Conservation (phyloP, 805 yeast genomes). For the Starmerella kuoi region DNA sequence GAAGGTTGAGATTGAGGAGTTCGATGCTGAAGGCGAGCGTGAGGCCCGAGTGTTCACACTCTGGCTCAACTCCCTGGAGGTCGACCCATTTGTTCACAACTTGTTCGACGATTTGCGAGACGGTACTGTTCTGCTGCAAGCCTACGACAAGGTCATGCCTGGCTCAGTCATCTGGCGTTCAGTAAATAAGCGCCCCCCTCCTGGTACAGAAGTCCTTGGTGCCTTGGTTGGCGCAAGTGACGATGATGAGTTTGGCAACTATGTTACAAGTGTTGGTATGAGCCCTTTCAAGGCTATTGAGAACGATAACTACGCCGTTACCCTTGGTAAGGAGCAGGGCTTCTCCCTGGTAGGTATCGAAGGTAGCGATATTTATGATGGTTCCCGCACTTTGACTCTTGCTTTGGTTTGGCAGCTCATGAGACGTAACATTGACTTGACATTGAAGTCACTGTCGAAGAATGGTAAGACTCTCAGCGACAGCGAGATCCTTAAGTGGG, state of each 20-base stretch:
- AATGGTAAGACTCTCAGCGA: constrained; percentile 71
- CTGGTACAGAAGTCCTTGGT: constrained; percentile 43
- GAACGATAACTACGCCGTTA: constrained; percentile 97
- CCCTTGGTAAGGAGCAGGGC: constrained; percentile 79
- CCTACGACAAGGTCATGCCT: constrained; percentile 90
- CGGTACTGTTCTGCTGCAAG: constrained; percentile 79
- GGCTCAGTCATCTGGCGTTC: constrained; percentile 71
- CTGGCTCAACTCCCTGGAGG: constrained; percentile 94
- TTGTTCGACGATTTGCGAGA: constrained; percentile 91
- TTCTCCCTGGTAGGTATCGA: constrained; percentile 96
- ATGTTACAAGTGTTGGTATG: constrained; percentile 28
- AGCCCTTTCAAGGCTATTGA: constrained; percentile 90
- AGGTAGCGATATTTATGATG: constrained; percentile 94
- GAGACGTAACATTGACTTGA: constrained; percentile 87
- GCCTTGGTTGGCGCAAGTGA: constrained; percentile 20
- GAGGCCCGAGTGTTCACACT: constrained; percentile 96
- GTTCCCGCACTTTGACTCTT: constrained; percentile 73
- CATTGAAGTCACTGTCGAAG: constrained; percentile 59
- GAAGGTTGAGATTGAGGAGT: constrained; percentile 88
- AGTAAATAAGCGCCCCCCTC: constrained; percentile 72
- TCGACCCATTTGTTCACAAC: constrained; percentile 84
- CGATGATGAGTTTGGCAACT: constrained; percentile 19
- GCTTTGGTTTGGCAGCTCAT: constrained; percentile 97
- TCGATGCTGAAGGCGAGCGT: constrained; percentile 98
- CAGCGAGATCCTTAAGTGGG: constrained; percentile 85